Evolutionary conservation across 495 filamentous ascomycete genomes (phyloP), one percentile per base, ranked within the genome.

Genomic region (Podospora bellae-mahoneyi): DNA sequence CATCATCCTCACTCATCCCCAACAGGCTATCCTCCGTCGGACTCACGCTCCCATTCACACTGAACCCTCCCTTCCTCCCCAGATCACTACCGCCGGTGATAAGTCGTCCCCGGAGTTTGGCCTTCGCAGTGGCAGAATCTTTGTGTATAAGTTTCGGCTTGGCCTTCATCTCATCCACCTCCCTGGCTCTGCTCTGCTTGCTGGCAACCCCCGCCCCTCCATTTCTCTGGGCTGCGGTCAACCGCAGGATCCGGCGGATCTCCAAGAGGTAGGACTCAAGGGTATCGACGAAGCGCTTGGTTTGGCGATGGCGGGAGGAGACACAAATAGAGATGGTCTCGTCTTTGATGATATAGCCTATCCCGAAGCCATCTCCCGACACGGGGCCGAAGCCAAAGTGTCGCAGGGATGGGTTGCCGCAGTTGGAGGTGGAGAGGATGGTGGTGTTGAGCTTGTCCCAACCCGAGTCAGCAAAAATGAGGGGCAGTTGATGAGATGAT

Each of bases 341-440:
- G 73, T 97, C 94, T 78, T 99, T 99, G 86, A 99, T 97, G 73
- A 99, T 98, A 79, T 99, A 99, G 15, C 95, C 95, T 65, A 99
- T 96, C 15, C 96, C 95, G 77, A 98, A 98, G 0, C 95, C 95
- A 64, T 98, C 96, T 30, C 90, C 94, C 3, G 91, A 94, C 0
- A 93, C 96, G 3, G 95, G 95, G 0, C 95, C 95, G 78, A 99
- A 99, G 13, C 95, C 95, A 73, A 99, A 99, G 60, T 97, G 92
- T 1, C 95, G 90, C 16, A 99, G 86, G n/a, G 91, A 94, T 2
- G 95, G 95, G 79, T 99, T 99, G 65, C 95, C 95, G 79, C 95
- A 99, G 81, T 99, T 99, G n/a, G 93, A 97, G 1, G 95, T 97
- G 39, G 91, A 95, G 20, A 99, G 82, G 72, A 98, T 92, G 18